Base-by-base conservation (phyloP, 805 yeast genomes). In the Wickerhamiella bombiphila region DNA sequence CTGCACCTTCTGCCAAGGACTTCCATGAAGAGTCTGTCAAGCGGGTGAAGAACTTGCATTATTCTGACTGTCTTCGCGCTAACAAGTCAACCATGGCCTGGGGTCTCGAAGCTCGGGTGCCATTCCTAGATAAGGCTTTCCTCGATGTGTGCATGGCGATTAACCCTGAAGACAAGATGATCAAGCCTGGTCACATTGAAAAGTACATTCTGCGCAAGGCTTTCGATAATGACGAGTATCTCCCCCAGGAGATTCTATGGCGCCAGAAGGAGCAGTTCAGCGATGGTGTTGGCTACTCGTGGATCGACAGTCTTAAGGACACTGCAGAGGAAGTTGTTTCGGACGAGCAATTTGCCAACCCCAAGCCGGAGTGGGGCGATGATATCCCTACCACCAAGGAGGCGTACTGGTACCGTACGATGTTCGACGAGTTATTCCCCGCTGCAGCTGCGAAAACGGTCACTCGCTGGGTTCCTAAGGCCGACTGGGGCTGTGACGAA, bases 61-160 rank as follows among this genome's bases (percentile, higher is more conserved):
- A 76, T 51, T 83, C 97, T 44, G 99, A 91, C 68, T 88, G 97
- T 69, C 68, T 91, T 59, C 79, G 99, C 64, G 99, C 99, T 48
- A 91, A 91, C 80, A 91, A 91, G 67, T 86, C 96, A 24, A 91
- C 99, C 42, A 82, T 91, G 95, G 97, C 99, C 32, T 91, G 99
- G 99, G 99, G 99, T 62, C 72, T 91, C 47, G 99, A 91, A 68
- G 98, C 98, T 44, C 80, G 99, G 66, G 98, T 91, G 50, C 99
- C 99, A 50, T 91, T 91, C 80, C 72, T 91, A 65, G 99, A 91
- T 66, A 81, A 76, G 66, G 70, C 76, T 59, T 91, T 91, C 72
- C 67, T 91, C 61, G 82, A 88, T 54, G 73, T 81, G 32, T 75
- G 93, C 61, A 79, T 91, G 95, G 79, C 80, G 79, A 80, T 91